Base-by-base conservation (phyloP, 768 basidiomycete genomes). In the Boletus edulis region DNA sequence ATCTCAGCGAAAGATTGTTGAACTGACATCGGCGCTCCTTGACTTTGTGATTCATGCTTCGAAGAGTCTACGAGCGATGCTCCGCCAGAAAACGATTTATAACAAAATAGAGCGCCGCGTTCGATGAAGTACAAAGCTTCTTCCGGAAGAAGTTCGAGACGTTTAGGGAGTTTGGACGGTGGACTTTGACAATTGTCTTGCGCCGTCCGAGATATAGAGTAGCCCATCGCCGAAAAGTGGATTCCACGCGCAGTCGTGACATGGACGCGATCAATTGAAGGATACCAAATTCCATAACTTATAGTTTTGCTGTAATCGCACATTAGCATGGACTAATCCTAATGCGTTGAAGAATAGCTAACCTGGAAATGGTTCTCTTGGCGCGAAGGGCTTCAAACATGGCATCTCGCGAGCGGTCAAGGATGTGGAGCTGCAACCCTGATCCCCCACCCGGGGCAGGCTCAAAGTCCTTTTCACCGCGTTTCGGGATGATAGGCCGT, bases 391-490 rank as follows among this genome's bases (percentile, higher is more conserved):
- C 86, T 31, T 87, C 83, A 53, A 96, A 87, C 88, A 98, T 92
- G 3, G 96, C 97, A 46, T 80, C 75, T 51, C 96, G 75, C 44
- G 92, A 82, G 31, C 85, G 80, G 51, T 91, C 86, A 20, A 98
- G 79, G 56, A 91, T 82, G 72, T 92, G 87, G 27, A 84, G 72
- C 65, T 98, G 97, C 13, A 92, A 75, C 13, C 81, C 83, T 12
- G 91, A 87, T 7, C 87, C 89, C 11, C 82, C 67, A 10, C 75
- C 76, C 20, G 74, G 64, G 61, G 77, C 76, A 2, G 97, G 97
- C 68, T 98, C 96, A 61, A 94, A 98, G 60, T 98, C 95, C 68
- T 99, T 98, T 72, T 98, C 97, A 2, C 97, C 97, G 27, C 97
- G 83, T 70, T 91, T 95, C 7, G 97, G 97, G 48, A 99, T 95